These are phyloP conservation scores for Calonectria pauciramosa DNA, from an alignment of 2,329 filamentous ascomycete genomes.

Conservation along the genomic window DNA sequence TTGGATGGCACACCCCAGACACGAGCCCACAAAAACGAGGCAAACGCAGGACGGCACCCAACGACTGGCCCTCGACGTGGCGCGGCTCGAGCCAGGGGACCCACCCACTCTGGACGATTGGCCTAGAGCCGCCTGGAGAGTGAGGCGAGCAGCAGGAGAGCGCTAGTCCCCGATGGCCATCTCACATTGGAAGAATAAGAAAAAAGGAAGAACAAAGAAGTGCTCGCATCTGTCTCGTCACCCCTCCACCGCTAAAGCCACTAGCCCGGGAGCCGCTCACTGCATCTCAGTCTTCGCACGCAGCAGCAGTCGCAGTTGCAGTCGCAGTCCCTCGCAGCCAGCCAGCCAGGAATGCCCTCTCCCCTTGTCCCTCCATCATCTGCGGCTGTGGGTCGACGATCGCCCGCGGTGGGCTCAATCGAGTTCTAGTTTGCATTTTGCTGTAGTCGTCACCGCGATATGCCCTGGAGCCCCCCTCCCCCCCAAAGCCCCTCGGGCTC, in stretches of 20 bases:
- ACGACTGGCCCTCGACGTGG: constrained; percentile 43
- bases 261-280: neutral
- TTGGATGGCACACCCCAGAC: constrained; percentile 10
- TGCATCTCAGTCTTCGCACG: neutral
- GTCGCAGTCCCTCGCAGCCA: neutral
- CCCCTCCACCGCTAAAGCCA: constrained; percentile 5
- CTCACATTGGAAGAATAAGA: neutral
- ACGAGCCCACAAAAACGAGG: constrained; percentile 42
- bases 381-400: constrained; percentile 29
- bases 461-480: neutral
- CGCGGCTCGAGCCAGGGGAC: constrained; percentile 30
- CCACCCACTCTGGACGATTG: constrained; percentile 43
- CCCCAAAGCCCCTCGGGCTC: neutral
- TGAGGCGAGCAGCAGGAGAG: constrained; percentile 42
- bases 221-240: constrained; percentile 14
- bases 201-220: neutral
- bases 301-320: neutral
- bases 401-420: constrained; percentile 19
- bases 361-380: constrained; percentile 21
- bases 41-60: constrained; percentile 43
- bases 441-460: neutral
- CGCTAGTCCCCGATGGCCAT: constrained; percentile 11
- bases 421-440: constrained; percentile 10
- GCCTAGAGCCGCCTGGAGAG: constrained; percentile 38
- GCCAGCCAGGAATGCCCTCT: constrained; percentile 1